phyloP scores from a whole-genome alignment of 352 stramenopile genomes.

The Elongisporangium undulatum region DNA sequence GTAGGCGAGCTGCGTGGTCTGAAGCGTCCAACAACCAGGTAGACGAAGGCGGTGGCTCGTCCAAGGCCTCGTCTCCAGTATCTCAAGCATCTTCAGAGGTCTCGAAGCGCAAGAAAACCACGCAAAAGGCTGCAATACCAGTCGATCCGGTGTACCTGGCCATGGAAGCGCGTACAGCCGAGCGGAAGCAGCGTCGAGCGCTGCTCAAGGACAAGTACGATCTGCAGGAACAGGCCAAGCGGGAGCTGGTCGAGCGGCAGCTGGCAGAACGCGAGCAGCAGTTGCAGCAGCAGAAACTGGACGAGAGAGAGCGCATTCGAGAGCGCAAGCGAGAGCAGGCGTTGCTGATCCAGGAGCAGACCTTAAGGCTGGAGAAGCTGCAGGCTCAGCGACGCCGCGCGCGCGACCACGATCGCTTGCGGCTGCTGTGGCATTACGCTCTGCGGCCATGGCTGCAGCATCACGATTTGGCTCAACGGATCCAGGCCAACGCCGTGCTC shows the following conservation, averaged over 20 bases:
- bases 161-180: slow-evolving; percentile 49
- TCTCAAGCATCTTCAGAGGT: neutral
- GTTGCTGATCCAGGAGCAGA: slow-evolving; percentile 22
- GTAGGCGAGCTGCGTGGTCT: neutral
- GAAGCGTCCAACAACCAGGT: neutral
- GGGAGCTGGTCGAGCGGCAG: slow-evolving; percentile 27
- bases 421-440: slow-evolving; percentile 46
- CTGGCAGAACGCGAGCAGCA: slow-evolving; percentile 32
- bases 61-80: neutral
- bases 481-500: neutral
- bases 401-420: slow-evolving; percentile 23
- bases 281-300: slow-evolving; percentile 28
- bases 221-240: slow-evolving; percentile 41
- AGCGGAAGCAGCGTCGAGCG: slow-evolving; percentile 53
- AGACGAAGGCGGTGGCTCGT: no score
- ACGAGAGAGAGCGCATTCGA: slow-evolving; percentile 32
- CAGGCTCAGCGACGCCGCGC: slow-evolving; percentile 21
- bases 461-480: slow-evolving; percentile 18
- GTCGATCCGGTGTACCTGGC: slow-evolving; percentile 40
- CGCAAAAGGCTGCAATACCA: neutral
- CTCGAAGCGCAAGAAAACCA: neutral
- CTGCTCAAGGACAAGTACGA: slow-evolving; percentile 50
- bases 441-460: slow-evolving; percentile 36
- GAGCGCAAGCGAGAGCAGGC: slow-evolving; percentile 36
- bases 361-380: slow-evolving; percentile 21